phyloP scores from a whole-genome alignment of 2,329 filamentous ascomycete genomes.

The Eutypa lata region DNA sequence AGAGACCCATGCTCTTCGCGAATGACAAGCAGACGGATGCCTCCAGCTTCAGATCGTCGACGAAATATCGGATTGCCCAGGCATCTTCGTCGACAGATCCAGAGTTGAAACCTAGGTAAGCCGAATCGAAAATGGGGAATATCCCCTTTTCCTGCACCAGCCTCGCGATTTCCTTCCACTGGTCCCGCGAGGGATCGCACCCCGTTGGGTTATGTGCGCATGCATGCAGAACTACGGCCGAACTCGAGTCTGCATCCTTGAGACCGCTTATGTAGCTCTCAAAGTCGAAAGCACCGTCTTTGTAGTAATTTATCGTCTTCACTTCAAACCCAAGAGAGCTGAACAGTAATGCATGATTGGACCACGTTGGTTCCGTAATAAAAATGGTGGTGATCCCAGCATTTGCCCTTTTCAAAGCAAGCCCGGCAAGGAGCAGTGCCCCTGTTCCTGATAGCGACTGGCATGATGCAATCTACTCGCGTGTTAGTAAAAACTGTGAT shows the following conservation, averaged over 20 bases:
- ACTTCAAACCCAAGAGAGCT: conserved; percentile 30
- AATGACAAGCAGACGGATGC: conserved; percentile 58
- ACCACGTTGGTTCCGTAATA: conserved; percentile 40
- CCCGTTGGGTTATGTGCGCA: conserved; percentile 44
- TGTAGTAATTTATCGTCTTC: conserved; percentile 33
- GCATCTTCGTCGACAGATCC: conserved; percentile 28
- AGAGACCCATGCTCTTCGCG: conserved; percentile 55
- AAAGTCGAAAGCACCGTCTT: conserved; percentile 29
- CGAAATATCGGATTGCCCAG: conserved; percentile 28
- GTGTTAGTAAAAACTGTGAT: not conserved
- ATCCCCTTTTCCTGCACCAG: conserved; percentile 17
- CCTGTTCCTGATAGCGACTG: conserved; percentile 41
- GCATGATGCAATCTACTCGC: conserved; percentile 13
- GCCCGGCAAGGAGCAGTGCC: conserved; percentile 33
- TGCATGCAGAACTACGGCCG: conserved; percentile 35
- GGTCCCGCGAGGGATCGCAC: conserved; percentile 33
- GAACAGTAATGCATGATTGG: conserved; percentile 37
- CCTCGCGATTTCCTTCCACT: conserved; percentile 28
- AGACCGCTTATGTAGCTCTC: conserved; percentile 26
- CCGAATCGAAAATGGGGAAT: conserved; percentile 31
- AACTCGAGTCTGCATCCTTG: conserved; percentile 19
- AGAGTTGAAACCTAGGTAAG: conserved; percentile 30
- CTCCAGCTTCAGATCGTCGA: conserved; percentile 39
- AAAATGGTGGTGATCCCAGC: conserved; percentile 27
- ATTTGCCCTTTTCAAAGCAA: conserved; percentile 26